Base-by-base conservation (phyloP, 257 asterid genomes). In the Perilla frutescens region DNA sequence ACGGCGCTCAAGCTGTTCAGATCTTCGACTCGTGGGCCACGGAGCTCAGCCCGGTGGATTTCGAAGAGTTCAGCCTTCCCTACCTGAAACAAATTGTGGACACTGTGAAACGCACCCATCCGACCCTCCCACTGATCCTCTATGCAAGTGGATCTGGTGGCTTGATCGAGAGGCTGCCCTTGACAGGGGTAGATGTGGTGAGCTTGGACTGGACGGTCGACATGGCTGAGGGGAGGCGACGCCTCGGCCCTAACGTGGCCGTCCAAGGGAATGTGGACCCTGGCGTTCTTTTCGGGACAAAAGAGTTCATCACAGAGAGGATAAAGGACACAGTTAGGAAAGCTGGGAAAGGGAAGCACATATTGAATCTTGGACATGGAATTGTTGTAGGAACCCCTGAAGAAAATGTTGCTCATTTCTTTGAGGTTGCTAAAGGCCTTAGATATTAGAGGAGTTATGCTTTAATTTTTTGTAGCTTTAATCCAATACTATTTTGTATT, bases 21-120 rank as follows among this genome's bases (percentile, higher is more conserved):
- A 95, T 95, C n/a, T 95, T 95, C 37, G 99, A 95, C 78, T 95
- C 99, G 12, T 95, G 99, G 98, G 99, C 99, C 60, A 95, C 99
- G 1, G 97, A 95, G 66, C 96, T 95, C 14, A 92, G 98, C 85
- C 99, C 99, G 0, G 90, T 89, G 0, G 98, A 95, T 71, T 95
- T 95, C 53, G 99, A 95, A 76, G 97, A 90, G 84, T 95, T 95
- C 84, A 95, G 99, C 65, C 82, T 95, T 51, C 99, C 98, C 34
- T 95, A 95, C 81, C 49, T 95, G 61, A 90, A 87, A 74, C 92
- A 75, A 69, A 92, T 95, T 2, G 98, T 95, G 29, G 96, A 87
- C 8, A 81, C 92, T 0, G 97, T 95, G 47, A 95, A 87, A 63
- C 84, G 56, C 56, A 92, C 94, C 45, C 99, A 95, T 71, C 98